Conservation (phyloP, 1,284 basidiomycete genomes). For the Phenoliferia sp. region DNA sequence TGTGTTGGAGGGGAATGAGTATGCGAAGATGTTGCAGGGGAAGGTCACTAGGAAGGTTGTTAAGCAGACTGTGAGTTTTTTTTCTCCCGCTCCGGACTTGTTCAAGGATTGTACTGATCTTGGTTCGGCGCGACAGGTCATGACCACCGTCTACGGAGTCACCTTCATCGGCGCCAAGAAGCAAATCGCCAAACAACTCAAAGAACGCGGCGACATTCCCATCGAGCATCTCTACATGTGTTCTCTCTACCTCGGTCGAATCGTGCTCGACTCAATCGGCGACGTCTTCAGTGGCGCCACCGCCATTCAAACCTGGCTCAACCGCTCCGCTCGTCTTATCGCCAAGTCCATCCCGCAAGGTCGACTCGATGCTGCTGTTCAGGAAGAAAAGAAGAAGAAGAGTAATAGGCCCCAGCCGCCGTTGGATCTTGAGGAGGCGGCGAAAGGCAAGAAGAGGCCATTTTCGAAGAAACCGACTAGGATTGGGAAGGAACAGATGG, state of each 20-base stretch:
- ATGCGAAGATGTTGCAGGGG: slow-evolving; percentile 64
- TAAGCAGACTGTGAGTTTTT: slow-evolving; percentile 77
- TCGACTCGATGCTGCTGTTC: slow-evolving; percentile 54
- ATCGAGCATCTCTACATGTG: slow-evolving; percentile 67
- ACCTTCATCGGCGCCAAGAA: slow-evolving; percentile 93
- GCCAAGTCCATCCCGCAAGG: slow-evolving; percentile 78
- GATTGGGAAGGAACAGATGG: slow-evolving; percentile 85
- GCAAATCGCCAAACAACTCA: slow-evolving; percentile 87
- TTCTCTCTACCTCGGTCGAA: slow-evolving; percentile 63
- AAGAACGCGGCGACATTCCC: slow-evolving; percentile 67
- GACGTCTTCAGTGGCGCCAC: slow-evolving; percentile 90
- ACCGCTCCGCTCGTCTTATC: slow-evolving; percentile 73
- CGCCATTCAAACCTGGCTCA: slow-evolving; percentile 88
- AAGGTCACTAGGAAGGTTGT: slow-evolving; percentile 92
- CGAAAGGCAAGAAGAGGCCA: slow-evolving; percentile 18
- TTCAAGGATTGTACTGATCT: not conserved
- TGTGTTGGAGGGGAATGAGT: slow-evolving; percentile 51
- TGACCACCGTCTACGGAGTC: slow-evolving; percentile 99
- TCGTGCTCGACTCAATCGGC: slow-evolving; percentile 69
- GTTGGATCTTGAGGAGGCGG: not conserved
- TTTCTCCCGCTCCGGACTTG: not conserved
- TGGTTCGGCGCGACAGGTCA: slow-evolving; percentile 55
- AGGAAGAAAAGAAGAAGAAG: slow-evolving; percentile 17
- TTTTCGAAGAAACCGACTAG: slow-evolving; percentile 37
- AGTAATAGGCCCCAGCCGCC: not conserved